Base-by-base conservation (phyloP, 202 grass and related monocot species). In the Eragrostis tef region DNA sequence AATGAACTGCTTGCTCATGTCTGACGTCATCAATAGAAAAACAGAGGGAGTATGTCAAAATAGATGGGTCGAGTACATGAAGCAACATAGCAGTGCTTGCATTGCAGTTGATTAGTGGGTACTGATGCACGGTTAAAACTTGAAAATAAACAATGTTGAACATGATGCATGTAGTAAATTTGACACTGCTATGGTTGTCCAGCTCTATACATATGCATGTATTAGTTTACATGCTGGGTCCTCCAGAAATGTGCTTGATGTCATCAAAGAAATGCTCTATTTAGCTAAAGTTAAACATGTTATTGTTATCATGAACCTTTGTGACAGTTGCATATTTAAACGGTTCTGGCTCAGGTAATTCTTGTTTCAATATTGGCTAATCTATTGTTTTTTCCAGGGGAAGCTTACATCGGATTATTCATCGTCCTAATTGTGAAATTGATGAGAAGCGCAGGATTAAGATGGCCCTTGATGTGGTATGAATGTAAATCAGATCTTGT, bases 401-500 rank as follows among this genome's bases (percentile, higher is more conserved):
- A 89, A 97, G 94, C 75, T 94, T 97, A 85, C 92, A 90, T 79
- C 92, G 80, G 71, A 94, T 94, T 70, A 85, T 94, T 86, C 94
- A 94, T 86, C 89, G 91, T 26, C 81, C 88, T 81, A 84, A 89
- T 86, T 94, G 94, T 68, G 89, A 97, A 97, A 92, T 97, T 71
- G 91, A 94, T 49, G 94, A 97, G 81, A 94, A 92, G 31, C 83
- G 86, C 48, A 91, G 94, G 74, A 94, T 92, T 75, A 89, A 86
- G 69, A 97, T 97, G 94, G 94, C 94, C 34, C 84, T 94, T 94
- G 94, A 94, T 89, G 94, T 97, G 88, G 94, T 97, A 94, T 29
- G 73, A 61, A 17, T 85, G 76, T 81, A 80, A 67, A 15, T 66
- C 67, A 46, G 59, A 49, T 76, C 79, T 73, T 54, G 19, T 84